Evolutionary conservation across 2,329 filamentous ascomycete species (phyloP).

Genomic region (Leptographium wingfieldii): DNA sequence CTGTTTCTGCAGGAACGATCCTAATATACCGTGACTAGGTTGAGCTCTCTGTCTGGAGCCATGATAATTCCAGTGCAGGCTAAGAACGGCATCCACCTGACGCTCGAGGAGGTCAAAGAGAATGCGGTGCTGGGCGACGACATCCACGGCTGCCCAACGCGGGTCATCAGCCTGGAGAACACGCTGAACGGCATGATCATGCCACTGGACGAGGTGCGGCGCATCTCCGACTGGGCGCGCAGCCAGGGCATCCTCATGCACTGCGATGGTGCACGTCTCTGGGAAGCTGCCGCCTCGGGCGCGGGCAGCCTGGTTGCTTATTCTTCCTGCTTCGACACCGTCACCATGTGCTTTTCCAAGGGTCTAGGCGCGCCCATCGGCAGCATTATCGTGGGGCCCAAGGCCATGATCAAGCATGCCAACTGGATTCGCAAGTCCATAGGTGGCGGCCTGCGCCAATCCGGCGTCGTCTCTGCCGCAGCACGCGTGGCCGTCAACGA

Average conservation of each 20-base stretch:
- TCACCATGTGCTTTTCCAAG: slow-evolving; percentile 47
- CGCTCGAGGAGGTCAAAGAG: slow-evolving; percentile 60
- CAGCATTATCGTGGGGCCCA: slow-evolving; percentile 30
- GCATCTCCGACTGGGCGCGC: slow-evolving; percentile 59
- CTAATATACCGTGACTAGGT: slow-evolving; percentile 29
- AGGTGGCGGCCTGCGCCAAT: slow-evolving; percentile 65
- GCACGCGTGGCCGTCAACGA: slow-evolving; percentile 68
- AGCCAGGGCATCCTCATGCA: slow-evolving; percentile 32
- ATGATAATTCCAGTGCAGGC: slow-evolving; percentile 55
- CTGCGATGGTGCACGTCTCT: slow-evolving; percentile 39
- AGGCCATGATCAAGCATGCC: slow-evolving; percentile 49
- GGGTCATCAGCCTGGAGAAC: slow-evolving; percentile 74
- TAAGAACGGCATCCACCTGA: slow-evolving; percentile 59
- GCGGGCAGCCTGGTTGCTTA: slow-evolving; percentile 28
- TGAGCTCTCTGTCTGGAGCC: slow-evolving; percentile 59
- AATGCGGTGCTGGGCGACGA: slow-evolving; percentile 54
- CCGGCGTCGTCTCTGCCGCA: slow-evolving; percentile 63
- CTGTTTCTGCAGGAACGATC: neutral
- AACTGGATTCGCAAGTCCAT: slow-evolving; percentile 71
- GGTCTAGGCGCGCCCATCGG: slow-evolving; percentile 40
- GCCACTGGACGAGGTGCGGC: slow-evolving; percentile 57
- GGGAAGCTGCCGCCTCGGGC: slow-evolving; percentile 34
- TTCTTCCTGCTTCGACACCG: slow-evolving; percentile 34
- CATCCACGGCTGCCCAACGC: slow-evolving; percentile 68
- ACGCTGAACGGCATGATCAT: slow-evolving; percentile 70